A percentile compares a stretch with the other conserved stretches of the same genome.
Evolutionary conservation across 2,329 filamentous ascomycete genomes (phyloP).

Genomic region (Tympanopsis confertula): DNA sequence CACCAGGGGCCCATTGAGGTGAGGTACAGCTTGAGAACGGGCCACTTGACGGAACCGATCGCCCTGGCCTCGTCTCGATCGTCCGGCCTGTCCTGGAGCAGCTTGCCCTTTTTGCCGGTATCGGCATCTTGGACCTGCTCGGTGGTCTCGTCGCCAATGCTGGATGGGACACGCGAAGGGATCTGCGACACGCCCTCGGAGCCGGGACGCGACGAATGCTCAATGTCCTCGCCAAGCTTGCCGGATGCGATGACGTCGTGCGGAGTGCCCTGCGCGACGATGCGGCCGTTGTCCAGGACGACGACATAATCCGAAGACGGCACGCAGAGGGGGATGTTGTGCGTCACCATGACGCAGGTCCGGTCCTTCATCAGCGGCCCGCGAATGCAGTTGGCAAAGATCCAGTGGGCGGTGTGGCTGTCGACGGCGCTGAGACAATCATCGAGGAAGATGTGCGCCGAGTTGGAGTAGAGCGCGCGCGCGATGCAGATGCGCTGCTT

Average conservation of each 20-base stretch:
- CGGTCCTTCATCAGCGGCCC: slow-evolving; percentile 79
- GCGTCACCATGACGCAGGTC: slow-evolving; percentile 90
- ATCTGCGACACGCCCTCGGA: slow-evolving; percentile 63
- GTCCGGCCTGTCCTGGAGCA: slow-evolving; percentile 34
- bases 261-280: slow-evolving; percentile 66
- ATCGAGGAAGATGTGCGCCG: slow-evolving; percentile 79
- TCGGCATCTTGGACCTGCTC: slow-evolving; percentile 29
- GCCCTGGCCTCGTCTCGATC: slow-evolving; percentile 68
- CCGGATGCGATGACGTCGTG: slow-evolving; percentile 75
- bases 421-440: slow-evolving; percentile 95
- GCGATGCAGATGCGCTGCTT: slow-evolving; percentile 95
- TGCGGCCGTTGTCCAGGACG: slow-evolving; percentile 74
- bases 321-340: slow-evolving; percentile 82
- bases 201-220: slow-evolving; percentile 56
- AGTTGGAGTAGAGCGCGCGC: slow-evolving; percentile 93
- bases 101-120: slow-evolving; percentile 32
- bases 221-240: slow-evolving; percentile 74
- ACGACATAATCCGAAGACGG: slow-evolving; percentile 73
- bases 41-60: slow-evolving; percentile 75
- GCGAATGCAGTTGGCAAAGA: slow-evolving; percentile 84
- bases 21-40: slow-evolving; percentile 77
- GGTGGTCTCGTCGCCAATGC: slow-evolving; percentile 50
- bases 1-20: slow-evolving; percentile 89
- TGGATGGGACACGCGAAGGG: slow-evolving; percentile 69
- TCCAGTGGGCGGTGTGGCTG: slow-evolving; percentile 95